These are phyloP conservation scores for Penicillium maclennaniae DNA, from an alignment of 495 filamentous ascomycete species.

Conservation along the genomic window DNA sequence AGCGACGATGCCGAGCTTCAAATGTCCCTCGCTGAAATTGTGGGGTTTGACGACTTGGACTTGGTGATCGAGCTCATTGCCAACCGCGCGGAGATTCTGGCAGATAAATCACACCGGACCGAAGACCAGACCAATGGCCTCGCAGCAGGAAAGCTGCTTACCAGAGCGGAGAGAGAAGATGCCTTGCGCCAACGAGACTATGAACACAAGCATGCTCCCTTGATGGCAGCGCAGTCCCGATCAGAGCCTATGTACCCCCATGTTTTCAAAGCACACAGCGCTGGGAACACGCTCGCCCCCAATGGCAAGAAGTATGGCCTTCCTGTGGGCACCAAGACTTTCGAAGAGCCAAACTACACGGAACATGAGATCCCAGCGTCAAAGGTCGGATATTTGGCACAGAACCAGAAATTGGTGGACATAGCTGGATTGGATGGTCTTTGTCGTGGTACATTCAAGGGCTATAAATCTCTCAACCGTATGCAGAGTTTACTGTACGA, in stretches of 20 bases:
- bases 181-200: slow-evolving; percentile 67
- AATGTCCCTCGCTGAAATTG: slow-evolving; percentile 80
- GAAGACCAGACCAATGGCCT: slow-evolving; percentile 48
- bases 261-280: slow-evolving; percentile 76
- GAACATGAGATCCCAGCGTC: slow-evolving; percentile 83
- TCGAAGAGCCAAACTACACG: slow-evolving; percentile 70
- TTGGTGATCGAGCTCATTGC: slow-evolving; percentile 79
- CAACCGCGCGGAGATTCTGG: slow-evolving; percentile 62
- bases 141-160: slow-evolving; percentile 57
- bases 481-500: slow-evolving; percentile 98
- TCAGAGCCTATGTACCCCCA: slow-evolving; percentile 77
- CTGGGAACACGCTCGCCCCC: slow-evolving; percentile 76
- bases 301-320: slow-evolving; percentile 74
- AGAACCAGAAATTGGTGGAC: slow-evolving; percentile 66
- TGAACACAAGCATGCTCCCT: slow-evolving; percentile 73
- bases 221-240: slow-evolving; percentile 60
- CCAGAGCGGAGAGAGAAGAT: slow-evolving; percentile 70
- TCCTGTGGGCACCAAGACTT: slow-evolving; percentile 60
- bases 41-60: slow-evolving; percentile 90
- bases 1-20: slow-evolving; percentile 78
- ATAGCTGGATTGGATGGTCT: slow-evolving; percentile 85
- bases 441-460: slow-evolving; percentile 86
- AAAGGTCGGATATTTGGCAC: slow-evolving; percentile 68
- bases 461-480: slow-evolving; percentile 88
- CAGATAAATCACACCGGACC: slow-evolving; percentile 29